Base-by-base conservation (phyloP, 306 rosid genomes). In the Prunus mongolica region DNA sequence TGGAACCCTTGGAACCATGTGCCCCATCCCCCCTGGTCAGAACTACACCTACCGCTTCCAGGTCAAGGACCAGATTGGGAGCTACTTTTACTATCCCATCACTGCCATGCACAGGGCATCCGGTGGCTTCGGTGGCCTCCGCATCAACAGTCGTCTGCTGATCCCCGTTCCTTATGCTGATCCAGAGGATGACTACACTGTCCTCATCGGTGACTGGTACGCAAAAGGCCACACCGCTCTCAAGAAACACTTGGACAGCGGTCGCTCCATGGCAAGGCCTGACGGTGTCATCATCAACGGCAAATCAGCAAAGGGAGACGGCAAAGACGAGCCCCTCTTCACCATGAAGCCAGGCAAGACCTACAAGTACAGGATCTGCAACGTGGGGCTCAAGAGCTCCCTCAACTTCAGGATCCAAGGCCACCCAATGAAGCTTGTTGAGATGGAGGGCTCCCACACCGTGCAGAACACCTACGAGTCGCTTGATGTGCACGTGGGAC, bases 21-120 rank as follows among this genome's bases (percentile, higher is more conserved):
- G 98, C 72, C 98, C 98, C 3, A 91, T 93, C 15, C 73, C 0
- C 2, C 88, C 95, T 0, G 90, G 92, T 2, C 61, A 78, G n/a
- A 93, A 93, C 87, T 87, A 3, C 84, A 93, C 97, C 0, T 91
- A 89, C 71, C 74, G 61, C 2, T 88, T 82, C 80, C 98, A 93
- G 69, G 90, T 89, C 2, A 93, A 93, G 91, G 98, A 93, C 45
- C 98, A 93, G 28, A 91, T 91, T 0, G 97, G 97, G 0, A 88
- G 88, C 73, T 91, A 62, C 65, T 56, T 91, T 63, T 91, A 91
- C 74, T 91, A 77, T 70, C 95, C 97, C 0, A 69, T 80, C 45
- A 65, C 88, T 0, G 88, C 80, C 25, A 32, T 89, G 84, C 97
- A 91, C 2, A 72, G 89, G 1, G 90, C 90, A 1, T 90, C 87